A percentile compares a stretch with the other conserved stretches of the same genome.
phyloP scores from a whole-genome alignment of 768 basidiomycete species.

The Vararia minispora region DNA sequence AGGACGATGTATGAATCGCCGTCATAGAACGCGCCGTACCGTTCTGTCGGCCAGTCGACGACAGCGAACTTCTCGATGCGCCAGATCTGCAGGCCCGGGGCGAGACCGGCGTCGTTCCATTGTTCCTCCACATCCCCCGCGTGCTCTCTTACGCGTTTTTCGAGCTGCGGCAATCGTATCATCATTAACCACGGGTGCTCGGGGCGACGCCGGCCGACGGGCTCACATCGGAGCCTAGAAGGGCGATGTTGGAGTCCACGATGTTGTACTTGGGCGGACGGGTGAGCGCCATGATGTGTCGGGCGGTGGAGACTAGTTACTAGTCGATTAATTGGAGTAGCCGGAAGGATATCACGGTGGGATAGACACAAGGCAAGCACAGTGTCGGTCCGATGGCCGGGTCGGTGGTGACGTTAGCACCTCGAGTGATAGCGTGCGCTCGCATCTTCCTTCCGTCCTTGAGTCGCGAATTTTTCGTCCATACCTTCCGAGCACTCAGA shows the following conservation, averaged over 20 bases:
- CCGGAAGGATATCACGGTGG: too few relatives aligned
- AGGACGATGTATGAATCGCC: conserved; percentile 60
- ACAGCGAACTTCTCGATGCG: conserved; percentile 46
- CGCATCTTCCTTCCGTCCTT: too few relatives aligned
- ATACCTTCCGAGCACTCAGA: too few relatives aligned
- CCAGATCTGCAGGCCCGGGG: conserved; percentile 42
- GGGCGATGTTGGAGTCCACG: conserved; percentile 50
- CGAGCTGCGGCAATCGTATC: conserved; percentile 27
- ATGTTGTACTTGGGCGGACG: conserved; percentile 43
- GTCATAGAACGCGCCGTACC: conserved; percentile 45
- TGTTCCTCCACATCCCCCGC: conserved; percentile 39
- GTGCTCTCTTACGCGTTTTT: conserved; percentile 43
- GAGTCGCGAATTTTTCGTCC: too few relatives aligned
- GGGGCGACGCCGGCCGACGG: not conserved
- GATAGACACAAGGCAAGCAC: too few relatives aligned
- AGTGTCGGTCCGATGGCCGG: too few relatives aligned
- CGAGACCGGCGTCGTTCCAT: conserved; percentile 36
- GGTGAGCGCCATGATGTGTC: conserved; percentile 22
- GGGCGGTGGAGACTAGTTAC: too few relatives aligned
- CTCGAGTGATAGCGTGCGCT: too few relatives aligned
- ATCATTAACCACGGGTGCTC: not conserved
- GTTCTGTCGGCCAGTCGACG: conserved; percentile 40
- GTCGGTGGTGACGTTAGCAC: too few relatives aligned
- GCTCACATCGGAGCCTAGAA: conserved; percentile 44
- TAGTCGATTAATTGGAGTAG: too few relatives aligned